These are phyloP conservation scores for Dothideomycetidae sp. DNA, from an alignment of 2,329 filamentous ascomycete species.

Conservation along the genomic window DNA sequence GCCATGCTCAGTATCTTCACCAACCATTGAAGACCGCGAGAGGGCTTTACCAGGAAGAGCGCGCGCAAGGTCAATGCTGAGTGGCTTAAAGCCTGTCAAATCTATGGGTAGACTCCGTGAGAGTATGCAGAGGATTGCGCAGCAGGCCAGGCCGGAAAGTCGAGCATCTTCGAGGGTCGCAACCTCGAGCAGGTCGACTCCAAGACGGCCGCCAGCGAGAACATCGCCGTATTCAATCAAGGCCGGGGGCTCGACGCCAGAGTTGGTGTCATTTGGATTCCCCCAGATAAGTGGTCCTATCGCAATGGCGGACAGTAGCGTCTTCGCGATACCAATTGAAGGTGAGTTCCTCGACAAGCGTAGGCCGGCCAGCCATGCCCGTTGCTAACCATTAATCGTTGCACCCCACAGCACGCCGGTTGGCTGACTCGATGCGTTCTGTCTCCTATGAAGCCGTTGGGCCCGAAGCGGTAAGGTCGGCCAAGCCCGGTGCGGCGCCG, in stretches of 20 bases:
- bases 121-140: conserved; percentile 4
- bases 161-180: conserved; percentile 6
- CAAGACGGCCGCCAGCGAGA: conserved; percentile 18
- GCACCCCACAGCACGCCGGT: not conserved
- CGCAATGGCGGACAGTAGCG: conserved; percentile 2
- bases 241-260: conserved; percentile 34
- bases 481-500: not conserved
- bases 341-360: not conserved
- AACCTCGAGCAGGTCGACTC: conserved; percentile 15
- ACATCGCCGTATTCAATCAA: conserved; percentile 14
- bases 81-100: conserved; percentile 11
- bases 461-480: not conserved
- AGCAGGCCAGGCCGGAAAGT: conserved; percentile 7
- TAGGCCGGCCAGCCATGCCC: not conserved
- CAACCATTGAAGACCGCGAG: conserved; percentile 9
- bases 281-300: conserved; percentile 4
- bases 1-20: conserved; percentile 18
- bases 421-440: not conserved
- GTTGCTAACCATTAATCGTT: not conserved
- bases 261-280: conserved; percentile 21
- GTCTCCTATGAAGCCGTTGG: not conserved
- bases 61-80: conserved; percentile 11
- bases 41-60: conserved; percentile 8
- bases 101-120: conserved; percentile 12
- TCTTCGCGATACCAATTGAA: conserved; percentile 1